Base-by-base conservation (phyloP, 352 stramenopile genomes). In the Phytophthora citrophthora region DNA sequence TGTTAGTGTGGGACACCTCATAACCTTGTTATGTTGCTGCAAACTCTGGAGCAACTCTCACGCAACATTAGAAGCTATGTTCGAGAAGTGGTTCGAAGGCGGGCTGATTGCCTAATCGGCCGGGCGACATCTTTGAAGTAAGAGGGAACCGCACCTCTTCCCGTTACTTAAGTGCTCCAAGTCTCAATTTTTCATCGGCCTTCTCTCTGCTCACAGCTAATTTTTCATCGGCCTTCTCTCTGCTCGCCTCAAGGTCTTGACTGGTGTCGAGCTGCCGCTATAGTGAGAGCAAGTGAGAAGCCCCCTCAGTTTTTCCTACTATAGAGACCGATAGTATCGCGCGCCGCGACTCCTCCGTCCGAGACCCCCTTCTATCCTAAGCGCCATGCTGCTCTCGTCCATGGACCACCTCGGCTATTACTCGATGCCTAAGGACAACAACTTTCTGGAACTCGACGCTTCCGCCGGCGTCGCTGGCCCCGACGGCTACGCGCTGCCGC, bases 321-420 rank as follows among this genome's bases (percentile, higher is more conserved):
- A 57, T 62, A 61, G 51, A 56, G 50, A 57, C 31, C 24, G 49
- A 64, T 58, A 54, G 31, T 61, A 52, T 58, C 40, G 44, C 36
- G 40, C 12, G 9, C 34, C 46, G 60, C 60, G 61, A 57, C 61
- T 54, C 45, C 45, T 57, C 53, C 52, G 46, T 41, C 53, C 45
- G 39, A 63, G 44, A 40, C 51, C 31, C 46, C 16, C 26, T 29
- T 12, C 38, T 20, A 31, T 38, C 39, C 38, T 11, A 54, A 54
- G n/a, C 61, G 76, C 39, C 12, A 93, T 93, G 84, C 63, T 93
- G 57, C 76, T 93, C 32, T 91, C 84, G 58, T 89, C 82, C 29
- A 91, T 93, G 80, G 83, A 93, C 64, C 84, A 91, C 53, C 71
- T 93, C 51, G 88, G 86, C 72, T 93, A 91, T 66, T 93, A 93